phyloP scores from a whole-genome alignment of 2,329 filamentous ascomycete genomes.

The Setomelanomma holmii region DNA sequence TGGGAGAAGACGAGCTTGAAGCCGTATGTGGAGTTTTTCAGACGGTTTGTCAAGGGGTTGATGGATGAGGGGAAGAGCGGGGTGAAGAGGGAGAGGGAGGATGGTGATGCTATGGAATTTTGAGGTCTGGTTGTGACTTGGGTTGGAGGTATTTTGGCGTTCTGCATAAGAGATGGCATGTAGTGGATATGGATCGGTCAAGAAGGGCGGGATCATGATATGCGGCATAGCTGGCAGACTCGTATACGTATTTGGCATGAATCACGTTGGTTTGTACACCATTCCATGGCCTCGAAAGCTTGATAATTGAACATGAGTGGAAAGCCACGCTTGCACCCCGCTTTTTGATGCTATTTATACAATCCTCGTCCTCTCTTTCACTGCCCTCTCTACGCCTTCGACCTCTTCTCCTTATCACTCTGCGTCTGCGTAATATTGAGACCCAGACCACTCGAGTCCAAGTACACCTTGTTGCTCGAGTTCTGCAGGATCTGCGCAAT shows the following conservation, averaged over 20 bases:
- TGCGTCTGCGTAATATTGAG: slow-evolving; percentile 73
- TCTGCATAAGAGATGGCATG: background rate
- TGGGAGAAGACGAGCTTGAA: slow-evolving; percentile 98
- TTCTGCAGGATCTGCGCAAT: slow-evolving; percentile 92
- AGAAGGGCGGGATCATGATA: background rate
- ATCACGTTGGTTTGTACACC: no score
- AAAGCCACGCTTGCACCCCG: slow-evolving; percentile 35
- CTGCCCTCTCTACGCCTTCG: slow-evolving; percentile 23
- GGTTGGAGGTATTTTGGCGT: background rate
- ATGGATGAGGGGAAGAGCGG: slow-evolving; percentile 72
- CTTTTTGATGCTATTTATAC: slow-evolving; percentile 34
- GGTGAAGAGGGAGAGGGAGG: slow-evolving; percentile 63
- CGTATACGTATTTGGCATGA: background rate
- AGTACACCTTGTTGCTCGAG: slow-evolving; percentile 89
- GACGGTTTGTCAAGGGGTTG: slow-evolving; percentile 77
- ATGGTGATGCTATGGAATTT: slow-evolving; percentile 69
- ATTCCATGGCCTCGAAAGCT: slow-evolving; percentile 7
- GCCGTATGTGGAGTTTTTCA: slow-evolving; percentile 90
- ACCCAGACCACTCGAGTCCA: slow-evolving; percentile 89
- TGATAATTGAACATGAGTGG: slow-evolving; percentile 39
- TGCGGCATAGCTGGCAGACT: background rate
- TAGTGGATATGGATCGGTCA: background rate
- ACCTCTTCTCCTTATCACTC: slow-evolving; percentile 49
- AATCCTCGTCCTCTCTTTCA: slow-evolving; percentile 5
- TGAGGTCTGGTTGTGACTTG: slow-evolving; percentile 46